Percentiles rank a stretch among this genome's conserved stretches.
Evolutionary conservation across 1,284 basidiomycete species (phyloP).

Genomic region (Cutaneotrichosporon spelunceum): DNA sequence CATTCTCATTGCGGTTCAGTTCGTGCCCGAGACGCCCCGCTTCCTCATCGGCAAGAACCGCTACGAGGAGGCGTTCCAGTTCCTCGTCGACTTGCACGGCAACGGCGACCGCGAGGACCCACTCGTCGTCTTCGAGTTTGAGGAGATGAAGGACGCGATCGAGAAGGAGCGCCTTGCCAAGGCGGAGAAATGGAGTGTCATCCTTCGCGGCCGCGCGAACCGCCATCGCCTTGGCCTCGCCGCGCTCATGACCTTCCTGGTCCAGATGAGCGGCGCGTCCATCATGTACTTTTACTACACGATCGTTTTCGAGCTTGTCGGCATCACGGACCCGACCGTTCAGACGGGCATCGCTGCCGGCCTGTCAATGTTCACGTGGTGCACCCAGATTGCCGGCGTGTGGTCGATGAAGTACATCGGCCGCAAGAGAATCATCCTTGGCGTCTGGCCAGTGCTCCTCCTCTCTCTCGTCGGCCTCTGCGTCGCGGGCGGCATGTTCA

Average conservation of each 20-base stretch:
- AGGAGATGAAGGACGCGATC: constrained; percentile 74
- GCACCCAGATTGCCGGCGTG: constrained; percentile 46
- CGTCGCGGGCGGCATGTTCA: constrained; percentile 42
- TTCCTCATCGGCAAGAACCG: constrained; percentile 45
- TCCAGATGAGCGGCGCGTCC: constrained; percentile 35
- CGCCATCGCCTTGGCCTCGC: constrained; percentile 47
- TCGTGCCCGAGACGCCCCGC: constrained; percentile 51
- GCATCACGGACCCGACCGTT: constrained; percentile 47
- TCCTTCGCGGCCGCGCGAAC: constrained; percentile 40
- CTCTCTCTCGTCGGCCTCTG: constrained; percentile 43
- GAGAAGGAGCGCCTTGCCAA: constrained; percentile 59
- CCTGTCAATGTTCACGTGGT: constrained; percentile 48
- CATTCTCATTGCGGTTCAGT: constrained; percentile 50
- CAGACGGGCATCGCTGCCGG: constrained; percentile 53
- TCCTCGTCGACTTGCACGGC: constrained; percentile 76
- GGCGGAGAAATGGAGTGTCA: constrained; percentile 46
- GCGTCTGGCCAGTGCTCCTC: constrained; percentile 48
- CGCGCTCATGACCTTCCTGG: constrained; percentile 47
- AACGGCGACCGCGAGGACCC: constrained; percentile 62
- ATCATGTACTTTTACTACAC: constrained; percentile 53
- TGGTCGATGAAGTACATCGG: constrained; percentile 41
- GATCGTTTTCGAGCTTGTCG: constrained; percentile 46
- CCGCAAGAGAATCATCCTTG: constrained; percentile 45
- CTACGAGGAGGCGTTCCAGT: constrained; percentile 67
- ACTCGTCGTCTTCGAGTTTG: constrained; percentile 71